Evolutionary conservation across 2,329 filamentous ascomycete species (phyloP).

Genomic region (Pseudogymnoascus sp.): DNA sequence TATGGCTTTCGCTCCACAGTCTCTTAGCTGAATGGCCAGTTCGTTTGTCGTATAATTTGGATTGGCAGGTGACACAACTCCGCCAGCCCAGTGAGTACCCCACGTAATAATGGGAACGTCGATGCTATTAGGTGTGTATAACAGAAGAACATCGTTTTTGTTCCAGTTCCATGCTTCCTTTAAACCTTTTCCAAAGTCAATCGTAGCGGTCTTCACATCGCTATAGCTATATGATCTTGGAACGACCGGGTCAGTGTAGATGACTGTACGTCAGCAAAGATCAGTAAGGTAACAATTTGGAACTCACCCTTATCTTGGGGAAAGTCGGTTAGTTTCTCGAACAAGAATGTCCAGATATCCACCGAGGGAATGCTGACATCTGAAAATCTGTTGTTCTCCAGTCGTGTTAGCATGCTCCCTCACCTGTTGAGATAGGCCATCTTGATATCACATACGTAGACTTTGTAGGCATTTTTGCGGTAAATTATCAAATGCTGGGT

Average conservation of each 20-base stretch:
- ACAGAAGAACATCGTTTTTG: slow-evolving; percentile 68
- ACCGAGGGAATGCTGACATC: slow-evolving; percentile 50
- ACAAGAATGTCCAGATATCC: slow-evolving; percentile 70
- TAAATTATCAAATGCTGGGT: background rate
- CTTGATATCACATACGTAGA: background rate
- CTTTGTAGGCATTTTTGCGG: background rate
- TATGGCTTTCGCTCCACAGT: slow-evolving; percentile 62
- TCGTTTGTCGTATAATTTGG: slow-evolving; percentile 77
- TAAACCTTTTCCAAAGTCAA: slow-evolving; percentile 68
- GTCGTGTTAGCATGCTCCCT: background rate
- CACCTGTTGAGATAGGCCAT: background rate
- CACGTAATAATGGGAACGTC: slow-evolving; percentile 69
- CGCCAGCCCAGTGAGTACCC: slow-evolving; percentile 73
- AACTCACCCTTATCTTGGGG: slow-evolving; percentile 60
- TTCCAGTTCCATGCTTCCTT: slow-evolving; percentile 64
- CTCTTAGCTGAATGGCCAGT: slow-evolving; percentile 69
- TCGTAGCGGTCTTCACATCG: slow-evolving; percentile 52
- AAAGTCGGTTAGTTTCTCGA: slow-evolving; percentile 52
- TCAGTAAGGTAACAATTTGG: background rate
- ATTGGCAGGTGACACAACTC: slow-evolving; percentile 69
- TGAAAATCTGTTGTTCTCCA: slow-evolving; percentile 36
- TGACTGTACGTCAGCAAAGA: slow-evolving; percentile 22
- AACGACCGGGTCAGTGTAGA: slow-evolving; percentile 66
- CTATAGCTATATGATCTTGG: slow-evolving; percentile 57
- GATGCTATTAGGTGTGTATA: slow-evolving; percentile 75